Conservation (phyloP, 192 early-diverging fungal species). For the Coemansia sp. region DNA sequence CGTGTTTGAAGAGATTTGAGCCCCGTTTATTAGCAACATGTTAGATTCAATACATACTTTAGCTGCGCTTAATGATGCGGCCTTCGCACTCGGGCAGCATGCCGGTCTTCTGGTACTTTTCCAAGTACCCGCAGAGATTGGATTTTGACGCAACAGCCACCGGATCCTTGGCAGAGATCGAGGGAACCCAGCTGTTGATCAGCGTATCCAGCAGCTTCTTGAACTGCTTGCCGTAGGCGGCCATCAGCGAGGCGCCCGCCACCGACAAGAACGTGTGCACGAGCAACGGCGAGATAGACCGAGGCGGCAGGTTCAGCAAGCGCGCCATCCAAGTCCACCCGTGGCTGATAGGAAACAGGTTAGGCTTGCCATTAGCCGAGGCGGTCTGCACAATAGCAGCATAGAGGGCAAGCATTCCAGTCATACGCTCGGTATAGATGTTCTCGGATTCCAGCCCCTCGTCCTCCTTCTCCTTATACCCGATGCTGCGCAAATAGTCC, state of each 20-base stretch:
- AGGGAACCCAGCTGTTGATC: constrained; percentile 66
- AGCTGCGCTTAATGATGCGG: constrained; percentile 46
- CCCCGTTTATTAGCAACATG: constrained; percentile 1
- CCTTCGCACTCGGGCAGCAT: constrained; percentile 78
- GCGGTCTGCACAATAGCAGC: constrained; percentile 42
- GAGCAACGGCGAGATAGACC: constrained; percentile 37
- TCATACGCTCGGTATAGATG: constrained; percentile 43
- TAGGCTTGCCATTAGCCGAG: background rate
- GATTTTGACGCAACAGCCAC: constrained; percentile 62
- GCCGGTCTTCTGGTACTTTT: constrained; percentile 65
- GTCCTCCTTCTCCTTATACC: constrained; percentile 39
- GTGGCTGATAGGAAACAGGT: constrained; percentile 16
- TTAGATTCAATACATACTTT: background rate
- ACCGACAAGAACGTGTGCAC: constrained; percentile 41
- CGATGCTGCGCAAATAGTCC: constrained; percentile 27
- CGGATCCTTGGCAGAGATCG: constrained; percentile 69
- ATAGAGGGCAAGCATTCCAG: constrained; percentile 42
- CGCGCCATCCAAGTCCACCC: constrained; percentile 52
- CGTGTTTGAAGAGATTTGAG: constrained; percentile 37
- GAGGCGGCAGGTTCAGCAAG: constrained; percentile 33
- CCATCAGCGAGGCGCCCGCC: constrained; percentile 35
- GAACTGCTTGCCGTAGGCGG: constrained; percentile 39
- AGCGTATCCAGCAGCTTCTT: constrained; percentile 46
- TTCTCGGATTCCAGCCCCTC: constrained; percentile 35
- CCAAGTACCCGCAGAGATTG: constrained; percentile 72